Percentiles rank a stretch among this genome's conserved stretches.
phyloP scores from a whole-genome alignment of 169 alveolate genomes.

The Eimeria praecox region DNA sequence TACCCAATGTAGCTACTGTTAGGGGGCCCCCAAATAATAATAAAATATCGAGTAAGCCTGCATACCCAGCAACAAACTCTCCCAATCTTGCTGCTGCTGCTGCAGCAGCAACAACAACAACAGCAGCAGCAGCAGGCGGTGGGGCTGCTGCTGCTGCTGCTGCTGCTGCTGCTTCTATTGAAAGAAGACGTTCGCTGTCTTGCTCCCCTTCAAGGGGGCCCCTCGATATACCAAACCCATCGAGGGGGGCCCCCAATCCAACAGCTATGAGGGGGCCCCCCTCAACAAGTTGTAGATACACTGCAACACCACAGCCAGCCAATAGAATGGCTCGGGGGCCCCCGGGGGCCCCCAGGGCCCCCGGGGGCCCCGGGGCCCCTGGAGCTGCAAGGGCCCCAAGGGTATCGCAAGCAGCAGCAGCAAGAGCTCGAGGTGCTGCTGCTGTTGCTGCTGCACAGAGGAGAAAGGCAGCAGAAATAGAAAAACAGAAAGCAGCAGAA shows the following conservation, averaged over 20 bases:
- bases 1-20: too few species aligned
- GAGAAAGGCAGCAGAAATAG: background rate
- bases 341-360: slow-evolving; percentile 29
- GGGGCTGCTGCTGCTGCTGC: background rate
- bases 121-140: slow-evolving; percentile 5
- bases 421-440: slow-evolving; percentile 40
- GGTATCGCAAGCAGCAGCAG: slow-evolving; percentile 7
- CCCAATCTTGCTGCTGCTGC: too few species aligned
- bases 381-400: slow-evolving; percentile 10
- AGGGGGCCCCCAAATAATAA: slow-evolving; percentile 70
- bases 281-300: too few species aligned
- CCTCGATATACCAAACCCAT: background rate
- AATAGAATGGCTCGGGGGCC: slow-evolving; percentile 9
- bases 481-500: background rate
- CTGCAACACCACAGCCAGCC: too few species aligned
- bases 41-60: too few species aligned
- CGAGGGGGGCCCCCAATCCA: too few species aligned
- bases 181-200: slow-evolving; percentile 29
- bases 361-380: background rate
- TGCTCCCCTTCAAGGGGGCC: slow-evolving; percentile 24
- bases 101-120: background rate
- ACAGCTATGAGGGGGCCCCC: slow-evolving; percentile 34
- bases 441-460: slow-evolving; percentile 57
- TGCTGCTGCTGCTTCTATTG: background rate
- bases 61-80: background rate